A percentile compares a stretch with the other conserved stretches of the same genome.
Conservation (phyloP, 495 filamentous ascomycete genomes). For the Filosporella fistucella region DNA sequence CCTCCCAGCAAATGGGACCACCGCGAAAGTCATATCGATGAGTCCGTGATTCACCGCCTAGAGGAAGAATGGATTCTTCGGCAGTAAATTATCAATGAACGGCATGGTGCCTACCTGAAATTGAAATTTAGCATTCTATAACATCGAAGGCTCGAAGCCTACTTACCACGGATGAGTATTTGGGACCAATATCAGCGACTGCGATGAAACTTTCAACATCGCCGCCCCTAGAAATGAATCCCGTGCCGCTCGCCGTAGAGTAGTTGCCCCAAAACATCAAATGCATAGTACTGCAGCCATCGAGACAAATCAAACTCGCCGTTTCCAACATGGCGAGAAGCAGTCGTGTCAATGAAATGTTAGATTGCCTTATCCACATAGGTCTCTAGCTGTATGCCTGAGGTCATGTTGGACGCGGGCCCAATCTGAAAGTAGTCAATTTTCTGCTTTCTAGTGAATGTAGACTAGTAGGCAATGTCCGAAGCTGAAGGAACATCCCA, state of each 20-base stretch:
- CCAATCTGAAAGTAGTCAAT: too few relatives aligned
- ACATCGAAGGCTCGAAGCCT: too few relatives aligned
- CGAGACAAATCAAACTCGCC: background rate
- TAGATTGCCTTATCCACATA: background rate
- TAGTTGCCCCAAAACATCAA: constrained; percentile 1
- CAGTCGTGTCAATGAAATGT: background rate
- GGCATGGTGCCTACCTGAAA: background rate
- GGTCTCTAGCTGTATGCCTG: background rate
- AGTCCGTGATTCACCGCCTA: background rate
- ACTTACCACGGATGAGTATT: background rate
- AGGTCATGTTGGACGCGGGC: background rate
- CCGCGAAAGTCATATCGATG: background rate
- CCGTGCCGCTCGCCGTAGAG: background rate
- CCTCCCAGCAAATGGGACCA: constrained; percentile 1
- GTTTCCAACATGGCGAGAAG: background rate
- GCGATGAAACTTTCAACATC: constrained; percentile 1
- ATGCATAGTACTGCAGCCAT: background rate
- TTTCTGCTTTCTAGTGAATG: too few relatives aligned
- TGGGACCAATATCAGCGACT: background rate
- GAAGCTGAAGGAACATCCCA: too few relatives aligned
- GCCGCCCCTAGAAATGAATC: background rate
- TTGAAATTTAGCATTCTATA: too few relatives aligned
- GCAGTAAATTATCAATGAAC: background rate
- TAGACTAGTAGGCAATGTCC: too few relatives aligned
- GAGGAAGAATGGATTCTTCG: constrained; percentile 5